Conservation (phyloP, 108 stramenopile species). For the Stephanodiscus minutulus region DNA sequence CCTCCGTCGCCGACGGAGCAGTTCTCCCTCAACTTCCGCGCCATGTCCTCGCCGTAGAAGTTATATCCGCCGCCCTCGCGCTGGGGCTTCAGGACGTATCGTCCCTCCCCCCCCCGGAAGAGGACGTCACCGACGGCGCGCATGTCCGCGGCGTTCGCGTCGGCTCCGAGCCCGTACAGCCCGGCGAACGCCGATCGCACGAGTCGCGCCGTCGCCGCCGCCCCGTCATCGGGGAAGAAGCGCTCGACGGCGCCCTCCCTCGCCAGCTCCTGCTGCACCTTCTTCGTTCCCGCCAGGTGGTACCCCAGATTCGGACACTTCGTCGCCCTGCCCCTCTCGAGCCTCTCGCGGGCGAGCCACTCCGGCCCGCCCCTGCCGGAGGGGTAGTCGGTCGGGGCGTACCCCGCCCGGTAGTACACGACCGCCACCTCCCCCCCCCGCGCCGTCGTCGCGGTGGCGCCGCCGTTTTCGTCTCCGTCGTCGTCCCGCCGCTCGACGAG, state of each 20-base stretch:
- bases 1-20: conserved; percentile 34
- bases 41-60: conserved; percentile 87
- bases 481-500: conserved; percentile 25
- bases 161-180: conserved; percentile 79
- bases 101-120: conserved; percentile 54
- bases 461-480: not conserved
- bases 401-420: conserved; percentile 95
- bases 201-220: conserved; percentile 34
- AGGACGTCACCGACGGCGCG: conserved; percentile 71
- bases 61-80: conserved; percentile 99
- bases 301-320: conserved; percentile 94
- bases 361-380: conserved; percentile 68
- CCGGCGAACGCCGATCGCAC: conserved; percentile 82
- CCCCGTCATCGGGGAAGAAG: conserved; percentile 63
- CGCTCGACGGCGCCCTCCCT: conserved; percentile 81
- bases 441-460: conserved; percentile 8
- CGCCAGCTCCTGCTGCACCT: conserved; percentile 96
- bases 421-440: conserved; percentile 67
- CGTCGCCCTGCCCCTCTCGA: conserved; percentile 87
- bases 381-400: conserved; percentile 95
- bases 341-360: conserved; percentile 84
- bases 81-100: conserved; percentile 97
- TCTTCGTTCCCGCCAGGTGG: conserved; percentile 97
- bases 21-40: conserved; percentile 57
- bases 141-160: conserved; percentile 63